Base-by-base conservation (phyloP, 208 protist species). In the Crithidia mellificae region DNA sequence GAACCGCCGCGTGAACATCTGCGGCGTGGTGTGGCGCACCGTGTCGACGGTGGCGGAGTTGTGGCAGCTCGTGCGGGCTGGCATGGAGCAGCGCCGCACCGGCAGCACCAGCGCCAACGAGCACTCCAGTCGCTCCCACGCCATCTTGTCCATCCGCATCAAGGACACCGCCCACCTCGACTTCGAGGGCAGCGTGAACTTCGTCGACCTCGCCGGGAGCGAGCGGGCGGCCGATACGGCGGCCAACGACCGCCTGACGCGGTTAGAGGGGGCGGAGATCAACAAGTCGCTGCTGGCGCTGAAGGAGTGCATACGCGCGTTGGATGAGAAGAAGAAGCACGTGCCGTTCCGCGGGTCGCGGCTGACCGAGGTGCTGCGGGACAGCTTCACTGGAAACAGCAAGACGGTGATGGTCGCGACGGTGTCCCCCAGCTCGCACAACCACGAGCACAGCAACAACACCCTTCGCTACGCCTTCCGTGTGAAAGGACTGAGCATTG, bases 201-300 rank as follows among this genome's bases (percentile, higher is more conserved):
- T 99, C 67, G 98, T 99, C 36, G 98, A 99, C 75, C 77, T 99
- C 8, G 98, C 98, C 12, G 98, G 98, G 15, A 98, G 85, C 53
- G 98, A 99, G 79, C 72, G 98, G 46, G 96, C 87, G 4, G 90
- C 89, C 0, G 98, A 99, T 74, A 98, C 97, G 0, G 73, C 68
- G 7, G 68, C 92, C 38, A 85, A 79, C 24, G 93, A 98, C 74
- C 75, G 84, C 30, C 84, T 95, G 51, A 98, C 96, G 34, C 87
- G 95, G 20, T 89, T 98, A 77, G 97, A 98, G 77, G 96, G 97
- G 2, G 96, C 98, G n/a, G 97, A 99, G 61, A 99, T 99, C 74
- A 99, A 99, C 81, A 99, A 99, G 78, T 98, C 92, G 15, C 84
- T 99, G 32, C 85, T 99, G 17, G 98, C 98, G 0, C 84, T 99